phyloP scores from a whole-genome alignment of 208 protist species.

The Trypanosomatidae sp. region DNA sequence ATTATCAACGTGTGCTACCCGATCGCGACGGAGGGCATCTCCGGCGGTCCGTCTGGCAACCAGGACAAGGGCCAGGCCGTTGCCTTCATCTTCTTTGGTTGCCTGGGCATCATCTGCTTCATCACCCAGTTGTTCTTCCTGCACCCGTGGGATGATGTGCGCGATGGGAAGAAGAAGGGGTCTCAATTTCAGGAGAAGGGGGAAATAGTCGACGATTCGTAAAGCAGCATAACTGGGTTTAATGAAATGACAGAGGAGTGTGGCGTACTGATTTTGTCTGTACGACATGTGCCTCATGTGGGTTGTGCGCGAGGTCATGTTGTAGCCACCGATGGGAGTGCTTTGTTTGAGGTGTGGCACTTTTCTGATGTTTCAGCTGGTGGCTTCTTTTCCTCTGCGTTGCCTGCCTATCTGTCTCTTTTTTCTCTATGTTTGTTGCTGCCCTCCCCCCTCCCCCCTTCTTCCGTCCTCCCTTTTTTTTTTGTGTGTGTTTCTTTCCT shows the following conservation, averaged over 20 bases:
- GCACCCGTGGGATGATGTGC: conserved; percentile 53
- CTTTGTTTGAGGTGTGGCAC: background rate
- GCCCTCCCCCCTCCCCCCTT: no score
- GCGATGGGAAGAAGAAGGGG: conserved; percentile 10
- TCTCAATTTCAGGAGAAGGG: no score
- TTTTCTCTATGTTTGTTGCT: background rate
- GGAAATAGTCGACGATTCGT: no score
- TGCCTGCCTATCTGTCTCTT: background rate
- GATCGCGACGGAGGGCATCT: conserved; percentile 74
- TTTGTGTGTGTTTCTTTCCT: background rate
- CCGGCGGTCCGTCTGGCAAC: conserved; percentile 72
- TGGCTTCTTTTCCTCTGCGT: background rate
- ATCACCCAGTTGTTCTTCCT: conserved; percentile 81
- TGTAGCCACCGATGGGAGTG: no score
- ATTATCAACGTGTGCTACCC: conserved; percentile 90
- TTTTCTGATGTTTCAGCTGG: background rate
- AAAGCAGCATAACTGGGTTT: no score
- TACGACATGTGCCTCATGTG: no score
- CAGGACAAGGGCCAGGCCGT: conserved; percentile 87
- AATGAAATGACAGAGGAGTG: no score
- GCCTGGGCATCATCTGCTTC: conserved; percentile 67
- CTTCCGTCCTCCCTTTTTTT: background rate
- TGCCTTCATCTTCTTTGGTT: conserved; percentile 86
- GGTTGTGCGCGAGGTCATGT: no score
- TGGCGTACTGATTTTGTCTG: no score